These are phyloP conservation scores for Fusarium globosum DNA, from an alignment of 2,329 filamentous ascomycete genomes.

Conservation along the genomic window DNA sequence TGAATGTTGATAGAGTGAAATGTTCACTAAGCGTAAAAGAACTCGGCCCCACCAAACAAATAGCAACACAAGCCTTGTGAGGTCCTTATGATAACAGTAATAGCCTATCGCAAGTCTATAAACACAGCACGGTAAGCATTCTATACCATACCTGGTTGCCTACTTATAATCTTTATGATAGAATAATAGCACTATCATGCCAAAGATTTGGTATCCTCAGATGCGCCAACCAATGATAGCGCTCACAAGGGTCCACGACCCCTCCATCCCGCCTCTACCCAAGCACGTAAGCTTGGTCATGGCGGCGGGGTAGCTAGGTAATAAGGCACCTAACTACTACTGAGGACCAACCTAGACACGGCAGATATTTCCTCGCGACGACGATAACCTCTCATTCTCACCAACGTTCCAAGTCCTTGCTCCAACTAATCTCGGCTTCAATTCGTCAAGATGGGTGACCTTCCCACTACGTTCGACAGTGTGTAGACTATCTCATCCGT, in stretches of 20 bases:
- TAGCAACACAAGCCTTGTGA: neutral
- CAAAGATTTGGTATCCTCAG: conserved; percentile 1
- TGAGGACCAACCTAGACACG: conserved; percentile 8
- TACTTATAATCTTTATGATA: neutral
- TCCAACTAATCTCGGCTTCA: conserved; percentile 1
- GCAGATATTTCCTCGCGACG: conserved; percentile 24
- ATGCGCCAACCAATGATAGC: conserved; percentile 33
- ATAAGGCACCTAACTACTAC: neutral
- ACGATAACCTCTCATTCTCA: conserved; percentile 14
- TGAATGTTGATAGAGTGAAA: neutral
- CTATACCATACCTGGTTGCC: too few relatives aligned
- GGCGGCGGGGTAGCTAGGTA: conserved; percentile 39
- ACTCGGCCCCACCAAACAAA: neutral
- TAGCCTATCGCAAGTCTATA: neutral
- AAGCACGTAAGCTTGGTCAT: conserved; percentile 39
- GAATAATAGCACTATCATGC: neutral
- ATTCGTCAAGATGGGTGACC: conserved; percentile 58
- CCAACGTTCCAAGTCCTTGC: conserved; percentile 3
- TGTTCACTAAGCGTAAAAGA: neutral
- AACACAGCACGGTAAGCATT: too few relatives aligned
- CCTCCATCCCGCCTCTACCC: conserved; percentile 31
- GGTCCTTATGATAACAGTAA: neutral
- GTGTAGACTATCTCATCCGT: conserved; percentile 43
- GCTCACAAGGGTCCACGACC: conserved; percentile 39
- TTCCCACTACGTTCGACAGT: conserved; percentile 71